Evolutionary conservation across 2,329 filamentous ascomycete species (phyloP).

Genomic region (Fusarium sp.): DNA sequence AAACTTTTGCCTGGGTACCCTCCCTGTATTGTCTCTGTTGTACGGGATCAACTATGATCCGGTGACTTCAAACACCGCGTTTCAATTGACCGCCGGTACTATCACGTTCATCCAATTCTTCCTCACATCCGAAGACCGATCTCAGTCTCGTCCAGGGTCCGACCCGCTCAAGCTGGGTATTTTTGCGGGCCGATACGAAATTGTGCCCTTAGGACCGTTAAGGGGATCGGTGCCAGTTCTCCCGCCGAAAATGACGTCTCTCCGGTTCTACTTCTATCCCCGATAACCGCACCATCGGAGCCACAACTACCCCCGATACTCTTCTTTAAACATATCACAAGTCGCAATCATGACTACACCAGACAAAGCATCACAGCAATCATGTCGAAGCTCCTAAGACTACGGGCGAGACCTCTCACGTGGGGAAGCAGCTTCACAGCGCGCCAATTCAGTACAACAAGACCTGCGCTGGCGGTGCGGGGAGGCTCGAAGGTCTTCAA

Average conservation of each 20-base stretch:
- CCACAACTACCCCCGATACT: conserved; percentile 19
- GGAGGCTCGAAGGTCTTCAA: conserved; percentile 56
- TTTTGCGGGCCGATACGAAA: too few species aligned
- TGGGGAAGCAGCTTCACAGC: conserved; percentile 37
- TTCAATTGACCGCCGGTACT: background rate
- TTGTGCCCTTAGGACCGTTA: too few species aligned
- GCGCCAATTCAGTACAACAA: conserved; percentile 34
- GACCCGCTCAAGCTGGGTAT: background rate
- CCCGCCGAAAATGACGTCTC: conserved; percentile 31
- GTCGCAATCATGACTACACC: conserved; percentile 6
- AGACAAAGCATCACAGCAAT: background rate
- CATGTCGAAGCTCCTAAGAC: conserved; percentile 26
- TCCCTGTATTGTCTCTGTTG: background rate
- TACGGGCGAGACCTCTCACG: conserved; percentile 10
- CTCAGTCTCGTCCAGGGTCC: background rate
- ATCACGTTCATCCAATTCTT: background rate
- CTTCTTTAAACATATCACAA: conserved; percentile 34
- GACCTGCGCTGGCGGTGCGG: conserved; percentile 4
- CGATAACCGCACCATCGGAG: conserved; percentile 3
- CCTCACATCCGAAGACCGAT: background rate
- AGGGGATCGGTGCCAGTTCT: conserved; percentile 30
- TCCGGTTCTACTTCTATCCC: conserved; percentile 21
- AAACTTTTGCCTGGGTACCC: background rate
- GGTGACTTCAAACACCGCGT: background rate
- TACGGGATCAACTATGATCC: background rate